Percentiles rank a stretch among this genome's conserved stretches.
These are phyloP conservation scores for Colletotrichum sp. DNA, from an alignment of 2,329 filamentous ascomycete genomes.

Conservation along the genomic window DNA sequence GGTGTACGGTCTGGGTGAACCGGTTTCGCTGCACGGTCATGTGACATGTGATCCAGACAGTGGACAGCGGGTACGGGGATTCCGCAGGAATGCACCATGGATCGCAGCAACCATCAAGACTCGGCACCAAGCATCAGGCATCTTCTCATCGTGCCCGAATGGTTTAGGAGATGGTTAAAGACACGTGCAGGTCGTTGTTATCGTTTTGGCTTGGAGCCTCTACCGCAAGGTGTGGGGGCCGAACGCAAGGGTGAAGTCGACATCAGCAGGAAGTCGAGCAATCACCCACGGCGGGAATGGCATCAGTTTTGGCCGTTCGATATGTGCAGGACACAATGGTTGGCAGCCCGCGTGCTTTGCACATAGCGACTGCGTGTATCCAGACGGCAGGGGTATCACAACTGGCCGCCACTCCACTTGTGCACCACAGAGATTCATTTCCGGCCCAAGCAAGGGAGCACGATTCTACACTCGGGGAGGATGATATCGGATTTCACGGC, in stretches of 20 bases:
- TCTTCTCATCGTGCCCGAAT: not conserved
- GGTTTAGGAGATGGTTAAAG: not conserved
- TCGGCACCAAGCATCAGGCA: not conserved
- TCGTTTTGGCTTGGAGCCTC: not conserved
- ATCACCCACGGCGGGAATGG: not conserved
- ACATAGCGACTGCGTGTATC: not conserved
- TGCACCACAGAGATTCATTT: not conserved
- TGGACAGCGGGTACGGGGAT: not conserved
- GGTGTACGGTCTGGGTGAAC: not conserved
- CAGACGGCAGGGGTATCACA: not conserved
- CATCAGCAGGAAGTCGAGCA: not conserved
- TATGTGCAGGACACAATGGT: not conserved
- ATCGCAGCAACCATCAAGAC: not conserved
- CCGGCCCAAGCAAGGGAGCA: not conserved
- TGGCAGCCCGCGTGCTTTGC: not conserved
- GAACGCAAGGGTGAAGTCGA: not conserved
- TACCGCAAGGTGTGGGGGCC: not conserved
- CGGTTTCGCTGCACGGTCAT: not conserved
- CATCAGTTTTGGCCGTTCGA: not conserved
- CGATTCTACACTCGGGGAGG: not conserved
- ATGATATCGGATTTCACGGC: not conserved
- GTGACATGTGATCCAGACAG: not conserved
- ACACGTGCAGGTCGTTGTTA: not conserved
- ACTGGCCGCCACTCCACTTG: not conserved
- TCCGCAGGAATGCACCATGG: not conserved